phyloP scores from a whole-genome alignment of 2,329 filamentous ascomycete species.

The Botryotinia convoluta region DNA sequence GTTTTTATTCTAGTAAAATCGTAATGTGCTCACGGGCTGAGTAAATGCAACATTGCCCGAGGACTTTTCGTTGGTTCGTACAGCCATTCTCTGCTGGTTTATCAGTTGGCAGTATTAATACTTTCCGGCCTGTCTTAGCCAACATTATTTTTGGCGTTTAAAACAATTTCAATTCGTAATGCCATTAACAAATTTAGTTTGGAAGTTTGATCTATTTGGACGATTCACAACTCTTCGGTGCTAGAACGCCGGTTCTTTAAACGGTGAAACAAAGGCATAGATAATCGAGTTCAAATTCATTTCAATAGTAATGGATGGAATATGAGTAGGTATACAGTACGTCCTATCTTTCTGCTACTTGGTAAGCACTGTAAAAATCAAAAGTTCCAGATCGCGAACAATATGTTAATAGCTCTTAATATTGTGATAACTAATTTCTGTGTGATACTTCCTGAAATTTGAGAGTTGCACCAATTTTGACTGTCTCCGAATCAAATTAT shows the following conservation, averaged over 20 bases:
- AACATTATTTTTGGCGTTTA: background rate
- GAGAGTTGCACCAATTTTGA: no score
- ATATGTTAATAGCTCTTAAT: background rate
- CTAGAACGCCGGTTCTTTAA: background rate
- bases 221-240: background rate
- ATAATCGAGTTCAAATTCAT: background rate
- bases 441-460: background rate
- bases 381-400: background rate
- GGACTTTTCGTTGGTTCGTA: background rate
- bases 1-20: background rate
- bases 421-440: background rate
- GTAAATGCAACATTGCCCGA: background rate
- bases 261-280: accelerated
- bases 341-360: background rate
- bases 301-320: background rate
- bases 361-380: background rate
- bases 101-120: background rate
- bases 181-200: accelerated
- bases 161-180: accelerated
- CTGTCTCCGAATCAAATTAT: background rate
- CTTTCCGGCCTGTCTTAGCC: accelerated
- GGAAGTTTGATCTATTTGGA: background rate
- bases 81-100: background rate
- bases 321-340: no score
- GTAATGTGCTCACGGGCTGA: background rate